phyloP scores from a whole-genome alignment of 2,329 filamentous ascomycete genomes.

The Fusarium sp. region DNA sequence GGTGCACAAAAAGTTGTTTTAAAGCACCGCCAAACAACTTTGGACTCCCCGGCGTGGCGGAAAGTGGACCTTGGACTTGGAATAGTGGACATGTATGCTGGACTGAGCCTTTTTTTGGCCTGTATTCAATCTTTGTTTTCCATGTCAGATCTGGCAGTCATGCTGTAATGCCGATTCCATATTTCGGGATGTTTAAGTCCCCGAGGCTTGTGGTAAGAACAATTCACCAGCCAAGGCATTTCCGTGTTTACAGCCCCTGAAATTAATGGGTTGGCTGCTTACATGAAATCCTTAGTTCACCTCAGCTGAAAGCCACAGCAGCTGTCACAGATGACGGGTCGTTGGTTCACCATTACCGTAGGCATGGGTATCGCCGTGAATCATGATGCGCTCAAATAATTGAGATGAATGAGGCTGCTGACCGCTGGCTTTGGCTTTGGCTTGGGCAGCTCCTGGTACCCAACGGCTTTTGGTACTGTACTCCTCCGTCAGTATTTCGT shows the following conservation, averaged over 20 bases:
- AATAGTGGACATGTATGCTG: slow-evolving; percentile 21
- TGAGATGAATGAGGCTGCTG: background rate
- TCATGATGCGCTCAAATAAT: slow-evolving; percentile 2
- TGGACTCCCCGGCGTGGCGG: slow-evolving; percentile 29
- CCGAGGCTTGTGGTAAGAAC: slow-evolving; percentile 5
- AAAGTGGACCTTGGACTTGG: slow-evolving; percentile 24
- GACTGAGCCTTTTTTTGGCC: slow-evolving; percentile 1
- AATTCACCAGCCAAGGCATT: slow-evolving; percentile 29
- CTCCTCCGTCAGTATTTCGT: background rate
- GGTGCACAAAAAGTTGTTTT: slow-evolving; percentile 21
- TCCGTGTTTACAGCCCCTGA: slow-evolving; percentile 17
- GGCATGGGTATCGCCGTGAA: background rate
- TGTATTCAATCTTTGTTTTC: background rate
- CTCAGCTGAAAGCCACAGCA: slow-evolving; percentile 36
- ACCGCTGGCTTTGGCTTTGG: slow-evolving; percentile 14
- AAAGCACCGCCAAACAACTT: slow-evolving; percentile 10
- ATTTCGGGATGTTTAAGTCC: background rate
- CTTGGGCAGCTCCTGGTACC: slow-evolving; percentile 23
- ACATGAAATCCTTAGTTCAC: slow-evolving; percentile 21
- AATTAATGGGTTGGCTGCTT: slow-evolving; percentile 19
- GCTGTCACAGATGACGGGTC: slow-evolving; percentile 27
- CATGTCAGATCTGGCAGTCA: background rate
- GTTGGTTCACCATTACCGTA: slow-evolving; percentile 1
- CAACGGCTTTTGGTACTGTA: background rate
- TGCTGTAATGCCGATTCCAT: background rate